A percentile compares a stretch with the other conserved stretches of the same genome.
Conservation (phyloP, 2,329 filamentous ascomycete genomes). For the Alternaria sp. region DNA sequence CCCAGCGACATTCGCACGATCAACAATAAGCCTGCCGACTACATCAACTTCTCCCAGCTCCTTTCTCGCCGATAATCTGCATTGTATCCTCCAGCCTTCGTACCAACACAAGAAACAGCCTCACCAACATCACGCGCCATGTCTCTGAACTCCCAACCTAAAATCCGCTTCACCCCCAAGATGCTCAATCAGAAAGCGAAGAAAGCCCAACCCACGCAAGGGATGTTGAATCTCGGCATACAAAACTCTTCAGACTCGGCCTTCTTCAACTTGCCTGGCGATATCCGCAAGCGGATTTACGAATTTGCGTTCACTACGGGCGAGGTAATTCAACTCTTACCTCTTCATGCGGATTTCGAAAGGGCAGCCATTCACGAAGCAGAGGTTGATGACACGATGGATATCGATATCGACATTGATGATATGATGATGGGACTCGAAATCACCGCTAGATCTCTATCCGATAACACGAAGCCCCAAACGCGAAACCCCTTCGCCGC, state of each 20-base stretch:
- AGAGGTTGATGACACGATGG: background rate
- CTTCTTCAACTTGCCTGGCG: background rate
- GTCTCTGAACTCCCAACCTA: background rate
- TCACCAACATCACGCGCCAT: rapidly evolving
- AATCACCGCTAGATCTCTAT: background rate
- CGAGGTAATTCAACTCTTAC: background rate
- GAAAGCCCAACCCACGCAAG: background rate
- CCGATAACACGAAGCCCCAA: background rate
- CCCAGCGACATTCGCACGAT: background rate
- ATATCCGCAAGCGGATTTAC: background rate
- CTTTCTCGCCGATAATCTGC: background rate
- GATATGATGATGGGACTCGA: background rate
- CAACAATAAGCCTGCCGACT: background rate
- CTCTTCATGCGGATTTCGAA: background rate
- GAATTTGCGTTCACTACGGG: background rate
- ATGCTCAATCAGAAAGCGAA: background rate
- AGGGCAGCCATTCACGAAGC: background rate
- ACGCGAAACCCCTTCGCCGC: background rate
- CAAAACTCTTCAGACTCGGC: background rate
- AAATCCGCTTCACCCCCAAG: background rate
- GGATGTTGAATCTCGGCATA: background rate
- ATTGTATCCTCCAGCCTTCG: background rate
- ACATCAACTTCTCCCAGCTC: background rate
- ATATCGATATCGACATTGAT: background rate
- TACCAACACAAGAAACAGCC: background rate